Evolutionary conservation across 2,329 filamentous ascomycete genomes (phyloP).

Genomic region (Eurotiales sp.): DNA sequence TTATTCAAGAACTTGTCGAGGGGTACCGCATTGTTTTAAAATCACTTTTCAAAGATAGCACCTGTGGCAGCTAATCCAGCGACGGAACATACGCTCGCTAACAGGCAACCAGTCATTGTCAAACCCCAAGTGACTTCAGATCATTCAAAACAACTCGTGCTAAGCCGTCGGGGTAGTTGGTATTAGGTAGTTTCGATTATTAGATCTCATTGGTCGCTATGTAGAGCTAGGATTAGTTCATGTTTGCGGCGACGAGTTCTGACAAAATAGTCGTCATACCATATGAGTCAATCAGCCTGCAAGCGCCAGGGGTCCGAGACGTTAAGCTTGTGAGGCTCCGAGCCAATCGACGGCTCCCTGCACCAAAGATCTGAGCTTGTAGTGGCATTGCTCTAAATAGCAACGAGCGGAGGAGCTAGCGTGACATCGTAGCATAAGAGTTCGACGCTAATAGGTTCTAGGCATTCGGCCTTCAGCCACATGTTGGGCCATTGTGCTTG

Average conservation of each 20-base stretch:
- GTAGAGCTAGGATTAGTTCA: neutral
- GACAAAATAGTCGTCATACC: neutral
- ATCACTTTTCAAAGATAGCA: constrained; percentile 1
- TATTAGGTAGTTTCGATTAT: neutral
- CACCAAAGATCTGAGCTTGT: constrained; percentile 2
- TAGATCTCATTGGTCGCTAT: neutral
- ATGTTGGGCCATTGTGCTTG: too few relatives aligned
- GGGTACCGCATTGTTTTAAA: constrained; percentile 9
- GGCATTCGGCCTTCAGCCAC: neutral
- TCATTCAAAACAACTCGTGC: constrained; percentile 8
- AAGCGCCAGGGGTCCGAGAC: constrained; percentile 12
- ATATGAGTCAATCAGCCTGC: constrained; percentile 2
- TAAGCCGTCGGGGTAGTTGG: neutral
- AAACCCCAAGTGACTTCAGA: neutral
- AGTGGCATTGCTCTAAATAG: constrained; percentile 1
- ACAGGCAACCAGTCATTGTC: constrained; percentile 10
- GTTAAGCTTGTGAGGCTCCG: neutral
- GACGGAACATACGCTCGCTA: neutral
- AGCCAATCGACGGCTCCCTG: constrained; percentile 9
- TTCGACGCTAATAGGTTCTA: neutral
- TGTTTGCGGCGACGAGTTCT: neutral
- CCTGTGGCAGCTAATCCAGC: neutral
- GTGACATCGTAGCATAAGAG: neutral
- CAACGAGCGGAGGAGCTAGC: neutral
- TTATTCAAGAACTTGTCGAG: neutral